Evolutionary conservation across 177 flowering plant species (phyloP), one percentile per base, ranked within the genome.

Genomic region (Vitis hybrid): DNA sequence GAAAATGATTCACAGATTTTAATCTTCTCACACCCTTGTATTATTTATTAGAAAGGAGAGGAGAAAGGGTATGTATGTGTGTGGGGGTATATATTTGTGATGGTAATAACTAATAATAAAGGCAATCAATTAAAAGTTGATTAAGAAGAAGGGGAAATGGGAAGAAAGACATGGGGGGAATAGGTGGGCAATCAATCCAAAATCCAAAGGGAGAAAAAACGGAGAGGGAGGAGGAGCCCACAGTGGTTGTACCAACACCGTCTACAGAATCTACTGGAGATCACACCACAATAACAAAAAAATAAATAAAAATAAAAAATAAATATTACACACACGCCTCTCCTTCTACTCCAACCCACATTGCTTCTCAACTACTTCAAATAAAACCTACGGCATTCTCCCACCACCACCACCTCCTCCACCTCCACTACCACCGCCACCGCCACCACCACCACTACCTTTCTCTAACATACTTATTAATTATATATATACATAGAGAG

Each of bases 261-360:
- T 68, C 68, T 20, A 69, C 73, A 70, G 82, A 79, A 80, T 84
- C 83, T 73, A 80, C 55, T 13, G 49, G 75, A 78, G 81, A 82
- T 79, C 74, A 13, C 56, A 63, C 62, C 57, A 58, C 14, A 48
- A 22, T 22, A 22, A 22, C 26, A 22, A 22, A 22, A 22, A 45
- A 19, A 56, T 9, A 62, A 61, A 61, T 33, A 52, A 33, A 60
- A 73, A 51, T 51, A 49, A 18, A 72, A 58, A 57, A 60, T 16
- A 68, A n/a, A 11, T 13, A 16, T 39, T 5, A 7, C 45, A 39
- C 45, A 33, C 45, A 39, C n/a, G 9, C 50, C 19, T 53, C 61
- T 49, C 20, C 61, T 48, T 26, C 67, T 48, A 15, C 53, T 39
- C 29, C 48, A 65, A 20, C 9, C 49, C 22, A 55, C 10, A 10